These are phyloP conservation scores for Stylonectria norvegica DNA, from an alignment of 2,329 filamentous ascomycete genomes.

Conservation along the genomic window DNA sequence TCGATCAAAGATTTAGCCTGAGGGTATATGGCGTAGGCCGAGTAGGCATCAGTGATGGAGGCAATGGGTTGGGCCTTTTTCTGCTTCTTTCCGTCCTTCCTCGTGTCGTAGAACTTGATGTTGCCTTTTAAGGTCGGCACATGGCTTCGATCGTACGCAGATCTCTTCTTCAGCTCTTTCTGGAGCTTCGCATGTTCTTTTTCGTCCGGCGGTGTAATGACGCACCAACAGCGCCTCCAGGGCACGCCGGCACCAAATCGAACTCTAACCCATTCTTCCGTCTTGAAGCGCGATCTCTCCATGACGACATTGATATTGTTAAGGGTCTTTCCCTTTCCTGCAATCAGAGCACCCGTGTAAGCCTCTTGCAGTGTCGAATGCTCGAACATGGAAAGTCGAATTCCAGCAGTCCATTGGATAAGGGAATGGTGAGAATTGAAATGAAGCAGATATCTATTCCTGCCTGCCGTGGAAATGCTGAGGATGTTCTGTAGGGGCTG, in stretches of 20 bases:
- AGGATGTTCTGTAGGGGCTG: constrained; percentile 90
- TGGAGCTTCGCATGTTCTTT: constrained; percentile 83
- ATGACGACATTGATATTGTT: constrained; percentile 91
- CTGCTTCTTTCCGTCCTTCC: constrained; percentile 71
- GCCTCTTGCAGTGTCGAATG: constrained; percentile 91
- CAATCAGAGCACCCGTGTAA: constrained; percentile 92
- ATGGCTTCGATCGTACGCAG: constrained; percentile 73
- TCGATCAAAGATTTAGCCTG: constrained; percentile 92
- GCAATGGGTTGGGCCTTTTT: constrained; percentile 91
- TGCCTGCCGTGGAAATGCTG: constrained; percentile 90
- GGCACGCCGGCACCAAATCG: constrained; percentile 93
- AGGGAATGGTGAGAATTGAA: constrained; percentile 94
- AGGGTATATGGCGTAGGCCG: constrained; percentile 92
- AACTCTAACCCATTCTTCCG: constrained; percentile 92
- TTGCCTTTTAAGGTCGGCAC: constrained; percentile 72
- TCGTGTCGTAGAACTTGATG: constrained; percentile 91
- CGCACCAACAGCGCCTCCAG: constrained; percentile 96
- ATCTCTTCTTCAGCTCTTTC: constrained; percentile 78
- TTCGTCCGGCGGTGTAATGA: constrained; percentile 87
- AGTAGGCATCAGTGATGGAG: constrained; percentile 84
- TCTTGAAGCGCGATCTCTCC: constrained; percentile 71
- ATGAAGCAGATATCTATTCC: constrained; percentile 91
- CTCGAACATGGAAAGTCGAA: constrained; percentile 91
- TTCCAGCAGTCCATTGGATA: constrained; percentile 93
- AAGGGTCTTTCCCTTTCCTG: constrained; percentile 82